Conservation (phyloP, 805 yeast genomes). For the Grigorovia humatica region DNA sequence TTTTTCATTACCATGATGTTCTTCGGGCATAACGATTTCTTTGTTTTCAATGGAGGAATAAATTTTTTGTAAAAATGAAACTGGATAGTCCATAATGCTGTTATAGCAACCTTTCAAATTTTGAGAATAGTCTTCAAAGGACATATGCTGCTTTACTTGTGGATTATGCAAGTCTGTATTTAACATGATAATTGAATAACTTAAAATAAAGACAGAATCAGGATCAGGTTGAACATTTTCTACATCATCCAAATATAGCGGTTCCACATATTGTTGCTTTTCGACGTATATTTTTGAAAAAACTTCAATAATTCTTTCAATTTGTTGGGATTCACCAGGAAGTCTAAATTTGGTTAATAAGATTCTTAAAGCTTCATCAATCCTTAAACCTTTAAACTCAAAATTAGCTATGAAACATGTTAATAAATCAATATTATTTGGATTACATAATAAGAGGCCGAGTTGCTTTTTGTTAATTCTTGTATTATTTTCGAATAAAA, state of each 20-base stretch:
- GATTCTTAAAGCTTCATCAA: conserved; percentile 86
- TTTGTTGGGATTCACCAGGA: conserved; percentile 97
- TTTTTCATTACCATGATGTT: conserved; percentile 84
- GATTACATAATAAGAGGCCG: conserved; percentile 79
- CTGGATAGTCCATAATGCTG: conserved; percentile 59
- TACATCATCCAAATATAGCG: conserved; percentile 9
- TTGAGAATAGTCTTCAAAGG: conserved; percentile 64
- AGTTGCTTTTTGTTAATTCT: conserved; percentile 77
- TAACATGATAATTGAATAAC: conserved; percentile 87
- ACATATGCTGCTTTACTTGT: conserved; percentile 85
- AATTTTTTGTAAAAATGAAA: conserved; percentile 73
- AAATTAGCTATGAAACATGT: conserved; percentile 56
- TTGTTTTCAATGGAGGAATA: conserved; percentile 69
- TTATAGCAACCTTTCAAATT: conserved; percentile 76
- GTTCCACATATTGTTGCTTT: conserved; percentile 37
- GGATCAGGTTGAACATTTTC: conserved; percentile 55
- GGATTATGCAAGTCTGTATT: conserved; percentile 93
- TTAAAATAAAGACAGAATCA: conserved; percentile 80
- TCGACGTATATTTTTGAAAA: conserved; percentile 74
- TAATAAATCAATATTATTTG: conserved; percentile 50
- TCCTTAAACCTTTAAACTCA: conserved; percentile 67
- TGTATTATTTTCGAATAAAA: conserved; percentile 67
- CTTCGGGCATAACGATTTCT: conserved; percentile 97
- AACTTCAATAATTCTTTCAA: conserved; percentile 80
- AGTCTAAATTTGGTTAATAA: conserved; percentile 75